These are phyloP conservation scores for Aspergillus fumigatiaffinis DNA, from an alignment of 2,329 filamentous ascomycete genomes.

Conservation along the genomic window DNA sequence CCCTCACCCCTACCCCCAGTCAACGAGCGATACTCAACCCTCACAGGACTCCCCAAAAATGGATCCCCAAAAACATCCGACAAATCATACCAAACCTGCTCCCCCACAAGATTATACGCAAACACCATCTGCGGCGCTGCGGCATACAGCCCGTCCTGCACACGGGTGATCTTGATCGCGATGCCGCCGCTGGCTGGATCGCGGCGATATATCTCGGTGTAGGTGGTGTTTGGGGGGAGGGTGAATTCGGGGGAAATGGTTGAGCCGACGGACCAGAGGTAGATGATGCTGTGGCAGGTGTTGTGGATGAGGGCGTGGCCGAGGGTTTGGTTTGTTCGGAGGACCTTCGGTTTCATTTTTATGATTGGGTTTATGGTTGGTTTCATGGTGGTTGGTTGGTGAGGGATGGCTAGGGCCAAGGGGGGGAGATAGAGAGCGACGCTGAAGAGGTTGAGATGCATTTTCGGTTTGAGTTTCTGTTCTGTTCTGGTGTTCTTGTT, in stretches of 20 bases:
- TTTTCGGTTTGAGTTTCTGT: neutral
- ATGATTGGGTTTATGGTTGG: neutral
- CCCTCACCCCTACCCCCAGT: no score
- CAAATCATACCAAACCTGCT: slow-evolving; percentile 40
- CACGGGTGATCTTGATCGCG: slow-evolving; percentile 40
- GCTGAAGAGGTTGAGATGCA: slow-evolving; percentile 1
- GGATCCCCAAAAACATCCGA: slow-evolving; percentile 45
- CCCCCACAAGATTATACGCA: slow-evolving; percentile 36
- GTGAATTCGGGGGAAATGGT: slow-evolving; percentile 18
- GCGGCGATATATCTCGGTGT: slow-evolving; percentile 33
- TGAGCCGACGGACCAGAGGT: slow-evolving; percentile 37
- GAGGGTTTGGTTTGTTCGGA: slow-evolving; percentile 9
- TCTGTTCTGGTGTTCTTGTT: neutral
- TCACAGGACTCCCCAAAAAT: slow-evolving; percentile 29
- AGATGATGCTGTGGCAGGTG: slow-evolving; percentile 29
- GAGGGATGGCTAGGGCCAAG: neutral
- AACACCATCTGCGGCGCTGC: slow-evolving; percentile 38
- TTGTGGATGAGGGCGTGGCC: slow-evolving; percentile 35
- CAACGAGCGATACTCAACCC: slow-evolving; percentile 2
- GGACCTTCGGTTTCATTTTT: no score
- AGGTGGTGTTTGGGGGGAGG: slow-evolving; percentile 22
- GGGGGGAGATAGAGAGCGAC: slow-evolving; percentile 1
- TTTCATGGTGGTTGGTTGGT: no score
- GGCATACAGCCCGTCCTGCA: slow-evolving; percentile 29
- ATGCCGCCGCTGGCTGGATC: slow-evolving; percentile 37